Evolutionary conservation across 2,329 filamentous ascomycete species (phyloP).

Genomic region (Colletotrichum sp.): DNA sequence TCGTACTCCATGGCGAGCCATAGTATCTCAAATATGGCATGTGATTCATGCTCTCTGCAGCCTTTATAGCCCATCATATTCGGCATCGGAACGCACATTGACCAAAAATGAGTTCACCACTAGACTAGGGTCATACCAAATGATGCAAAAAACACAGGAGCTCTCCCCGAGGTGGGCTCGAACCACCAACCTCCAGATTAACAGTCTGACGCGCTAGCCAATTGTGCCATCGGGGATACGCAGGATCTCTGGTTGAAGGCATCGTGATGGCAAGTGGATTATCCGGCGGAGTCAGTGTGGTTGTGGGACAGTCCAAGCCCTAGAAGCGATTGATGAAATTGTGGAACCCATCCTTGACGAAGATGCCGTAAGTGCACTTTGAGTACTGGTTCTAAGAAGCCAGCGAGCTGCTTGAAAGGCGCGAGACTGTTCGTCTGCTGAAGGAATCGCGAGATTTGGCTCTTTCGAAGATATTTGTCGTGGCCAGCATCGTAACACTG

Average conservation of each 20-base stretch:
- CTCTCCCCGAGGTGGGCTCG: constrained; percentile 14
- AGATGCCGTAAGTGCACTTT: not conserved
- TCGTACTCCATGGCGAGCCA: not conserved
- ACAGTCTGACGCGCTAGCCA: constrained; percentile 22
- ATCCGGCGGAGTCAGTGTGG: not conserved
- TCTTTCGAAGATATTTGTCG: not conserved
- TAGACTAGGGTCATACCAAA: not conserved
- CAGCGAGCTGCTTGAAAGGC: not conserved
- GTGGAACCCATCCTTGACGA: not conserved
- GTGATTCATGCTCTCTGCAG: not conserved
- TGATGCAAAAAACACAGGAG: not conserved
- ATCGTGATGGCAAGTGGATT: not conserved
- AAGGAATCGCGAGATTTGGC: not conserved
- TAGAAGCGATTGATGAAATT: not conserved
- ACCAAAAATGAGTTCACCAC: not conserved
- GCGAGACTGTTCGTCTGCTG: not conserved
- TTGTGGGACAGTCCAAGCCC: not conserved
- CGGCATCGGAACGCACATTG: not conserved
- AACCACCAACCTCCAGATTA: constrained; percentile 22
- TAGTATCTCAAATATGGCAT: not conserved
- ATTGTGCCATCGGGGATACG: constrained; percentile 19
- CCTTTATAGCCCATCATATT: not conserved
- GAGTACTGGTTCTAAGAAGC: not conserved
- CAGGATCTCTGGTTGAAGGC: not conserved
- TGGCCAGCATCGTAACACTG: no score